These are phyloP conservation scores for Durotheca rogersii DNA, from an alignment of 495 filamentous ascomycete species.

Conservation along the genomic window DNA sequence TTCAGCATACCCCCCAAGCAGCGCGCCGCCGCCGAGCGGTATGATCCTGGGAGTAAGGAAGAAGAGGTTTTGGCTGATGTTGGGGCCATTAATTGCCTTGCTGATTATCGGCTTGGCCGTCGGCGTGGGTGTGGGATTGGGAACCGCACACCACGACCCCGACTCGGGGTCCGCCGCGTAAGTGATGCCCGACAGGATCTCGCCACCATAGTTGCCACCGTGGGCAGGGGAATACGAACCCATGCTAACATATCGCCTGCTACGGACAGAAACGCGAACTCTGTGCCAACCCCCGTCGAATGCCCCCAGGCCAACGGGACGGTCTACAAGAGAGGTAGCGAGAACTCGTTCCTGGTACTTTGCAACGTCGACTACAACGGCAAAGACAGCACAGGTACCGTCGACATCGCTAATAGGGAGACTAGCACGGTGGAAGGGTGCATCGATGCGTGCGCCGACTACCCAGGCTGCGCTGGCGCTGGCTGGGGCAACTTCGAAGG, in stretches of 20 bases:
- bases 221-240: too few species aligned
- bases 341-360: slow-evolving; percentile 30
- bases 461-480: slow-evolving; percentile 33
- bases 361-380: slow-evolving; percentile 40
- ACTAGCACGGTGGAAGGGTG: slow-evolving; percentile 33
- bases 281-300: slow-evolving; percentile 12
- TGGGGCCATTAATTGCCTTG: slow-evolving; percentile 28
- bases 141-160: slow-evolving; percentile 3
- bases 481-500: slow-evolving; percentile 38
- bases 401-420: slow-evolving; percentile 31
- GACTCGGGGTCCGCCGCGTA: slow-evolving; percentile 6
- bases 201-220: background rate
- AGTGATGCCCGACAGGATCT: background rate
- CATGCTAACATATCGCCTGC: background rate
- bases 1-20: slow-evolving; percentile 13
- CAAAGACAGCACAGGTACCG: slow-evolving; percentile 19
- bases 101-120: slow-evolving; percentile 34
- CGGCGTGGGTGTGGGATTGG: slow-evolving; percentile 32
- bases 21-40: background rate
- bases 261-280: background rate
- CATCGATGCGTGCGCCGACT: slow-evolving; percentile 33
- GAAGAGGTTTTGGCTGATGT: slow-evolving; percentile 29
- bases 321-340: slow-evolving; percentile 22
- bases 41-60: slow-evolving; percentile 20
- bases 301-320: slow-evolving; percentile 40